Evolutionary conservation across 1,139 yeast species (phyloP).

Genomic region (Hemisphaericaspora lyxosophila): DNA sequence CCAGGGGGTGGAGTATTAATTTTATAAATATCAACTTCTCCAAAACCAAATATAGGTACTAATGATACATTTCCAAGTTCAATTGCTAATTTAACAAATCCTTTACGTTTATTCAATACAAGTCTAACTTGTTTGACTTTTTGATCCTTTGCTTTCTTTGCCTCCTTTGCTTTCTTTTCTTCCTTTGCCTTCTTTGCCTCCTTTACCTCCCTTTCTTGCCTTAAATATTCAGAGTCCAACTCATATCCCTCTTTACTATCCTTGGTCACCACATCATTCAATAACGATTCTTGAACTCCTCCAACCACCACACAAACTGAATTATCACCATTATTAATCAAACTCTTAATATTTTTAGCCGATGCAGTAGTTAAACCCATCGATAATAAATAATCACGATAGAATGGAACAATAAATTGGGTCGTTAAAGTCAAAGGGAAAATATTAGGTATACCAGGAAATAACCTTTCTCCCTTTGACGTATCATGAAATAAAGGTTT

Average conservation of each 20-base stretch:
- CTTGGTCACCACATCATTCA: conserved; percentile 44
- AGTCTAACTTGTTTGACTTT: conserved; percentile 39
- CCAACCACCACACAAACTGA: conserved; percentile 91
- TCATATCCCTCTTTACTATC: conserved; percentile 40
- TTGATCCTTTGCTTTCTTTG: conserved; percentile 9
- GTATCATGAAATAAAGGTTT: conserved; percentile 46
- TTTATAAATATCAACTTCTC: conserved; percentile 81
- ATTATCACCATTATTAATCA: conserved; percentile 62
- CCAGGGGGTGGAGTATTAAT: conserved; percentile 55
- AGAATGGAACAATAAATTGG: conserved; percentile 85
- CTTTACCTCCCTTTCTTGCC: no score
- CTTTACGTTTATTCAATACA: conserved; percentile 76
- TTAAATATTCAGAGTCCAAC: no score
- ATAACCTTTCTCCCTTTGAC: conserved; percentile 44
- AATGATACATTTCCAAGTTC: conserved; percentile 73
- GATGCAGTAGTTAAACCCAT: conserved; percentile 88
- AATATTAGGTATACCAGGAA: conserved; percentile 78
- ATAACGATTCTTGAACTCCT: conserved; percentile 87
- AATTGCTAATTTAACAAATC: conserved; percentile 84
- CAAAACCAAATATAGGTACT: conserved; percentile 91
- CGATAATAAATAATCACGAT: conserved; percentile 79
- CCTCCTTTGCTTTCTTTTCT: neutral
- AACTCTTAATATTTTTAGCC: conserved; percentile 64
- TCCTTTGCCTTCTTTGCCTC: conserved; percentile 1
- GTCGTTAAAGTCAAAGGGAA: conserved; percentile 79